Conservation (phyloP, 345 rosid genomes). For the Garcia nutans region DNA sequence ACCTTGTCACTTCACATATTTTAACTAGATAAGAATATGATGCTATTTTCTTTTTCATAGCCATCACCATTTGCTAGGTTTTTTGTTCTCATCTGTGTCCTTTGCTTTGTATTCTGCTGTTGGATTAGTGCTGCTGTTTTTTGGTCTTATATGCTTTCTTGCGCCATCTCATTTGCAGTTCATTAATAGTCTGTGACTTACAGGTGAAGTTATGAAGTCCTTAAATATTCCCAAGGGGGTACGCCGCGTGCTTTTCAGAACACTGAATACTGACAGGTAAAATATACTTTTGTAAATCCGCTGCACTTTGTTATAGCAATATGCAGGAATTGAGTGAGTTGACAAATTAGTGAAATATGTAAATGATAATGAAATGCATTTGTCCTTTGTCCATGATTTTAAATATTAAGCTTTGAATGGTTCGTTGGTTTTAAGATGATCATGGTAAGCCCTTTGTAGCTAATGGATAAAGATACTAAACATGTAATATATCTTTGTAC, state of each 20-base stretch:
- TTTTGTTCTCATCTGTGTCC: background rate
- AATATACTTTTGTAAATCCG: background rate
- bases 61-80: background rate
- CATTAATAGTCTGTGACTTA: background rate
- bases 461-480: background rate
- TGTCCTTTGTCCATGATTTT: background rate
- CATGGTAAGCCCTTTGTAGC: background rate
- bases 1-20: background rate
- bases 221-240: slow-evolving; percentile 74
- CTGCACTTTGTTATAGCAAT: background rate
- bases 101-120: background rate
- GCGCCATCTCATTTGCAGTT: background rate
- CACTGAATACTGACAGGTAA: slow-evolving; percentile 81
- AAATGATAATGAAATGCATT: background rate
- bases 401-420: background rate
- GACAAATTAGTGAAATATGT: background rate
- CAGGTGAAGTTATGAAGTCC: slow-evolving; percentile 86
- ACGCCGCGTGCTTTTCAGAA: slow-evolving; percentile 81
- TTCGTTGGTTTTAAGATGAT: background rate
- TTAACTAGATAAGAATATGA: background rate
- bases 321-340: background rate
- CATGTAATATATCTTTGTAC: background rate
- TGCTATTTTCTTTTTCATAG: background rate
- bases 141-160: slow-evolving; percentile 1
- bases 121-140: background rate